Evolutionary conservation across 2,329 filamentous ascomycete genomes (phyloP).

Genomic region (Aspergillus tamarii): DNA sequence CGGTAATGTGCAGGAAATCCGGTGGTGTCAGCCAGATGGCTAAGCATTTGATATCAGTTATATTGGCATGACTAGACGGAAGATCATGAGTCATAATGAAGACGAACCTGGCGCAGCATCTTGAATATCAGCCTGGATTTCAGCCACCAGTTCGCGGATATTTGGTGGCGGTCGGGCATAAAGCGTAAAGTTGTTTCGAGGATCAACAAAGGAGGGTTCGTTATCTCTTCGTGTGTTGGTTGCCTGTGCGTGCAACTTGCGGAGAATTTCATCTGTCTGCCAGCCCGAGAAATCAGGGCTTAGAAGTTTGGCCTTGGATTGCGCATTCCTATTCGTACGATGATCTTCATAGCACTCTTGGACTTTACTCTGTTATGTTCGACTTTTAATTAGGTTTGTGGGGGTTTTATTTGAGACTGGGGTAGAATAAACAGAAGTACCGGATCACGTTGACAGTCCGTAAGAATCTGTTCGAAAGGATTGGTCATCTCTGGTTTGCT

Average conservation of each 20-base stretch:
- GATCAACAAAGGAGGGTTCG: constrained; percentile 72
- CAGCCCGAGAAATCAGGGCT: constrained; percentile 69
- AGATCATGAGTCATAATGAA: neutral
- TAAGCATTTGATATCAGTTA: constrained; percentile 36
- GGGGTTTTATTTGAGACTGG: neutral
- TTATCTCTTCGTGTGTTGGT: constrained; percentile 51
- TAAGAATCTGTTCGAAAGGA: constrained; percentile 75
- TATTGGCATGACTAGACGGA: neutral
- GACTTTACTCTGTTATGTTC: constrained; percentile 47
- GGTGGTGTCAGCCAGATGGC: constrained; percentile 85
- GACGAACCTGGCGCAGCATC: constrained; percentile 70
- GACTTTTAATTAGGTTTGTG: neutral
- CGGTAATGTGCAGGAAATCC: constrained; percentile 79
- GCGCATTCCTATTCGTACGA: constrained; percentile 71
- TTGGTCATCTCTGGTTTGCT: constrained; percentile 50
- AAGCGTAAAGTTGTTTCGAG: constrained; percentile 80
- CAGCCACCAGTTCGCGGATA: constrained; percentile 67
- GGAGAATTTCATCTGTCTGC: constrained; percentile 74
- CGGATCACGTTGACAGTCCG: constrained; percentile 66
- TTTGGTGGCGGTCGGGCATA: constrained; percentile 82
- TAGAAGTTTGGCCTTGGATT: constrained; percentile 76
- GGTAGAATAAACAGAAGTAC: constrained; percentile 51
- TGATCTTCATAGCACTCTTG: constrained; percentile 75
- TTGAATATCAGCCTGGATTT: constrained; percentile 69
- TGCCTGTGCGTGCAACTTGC: constrained; percentile 60